phyloP scores from a whole-genome alignment of 2,329 filamentous ascomycete species.

The Colletotrichum kahawae region DNA sequence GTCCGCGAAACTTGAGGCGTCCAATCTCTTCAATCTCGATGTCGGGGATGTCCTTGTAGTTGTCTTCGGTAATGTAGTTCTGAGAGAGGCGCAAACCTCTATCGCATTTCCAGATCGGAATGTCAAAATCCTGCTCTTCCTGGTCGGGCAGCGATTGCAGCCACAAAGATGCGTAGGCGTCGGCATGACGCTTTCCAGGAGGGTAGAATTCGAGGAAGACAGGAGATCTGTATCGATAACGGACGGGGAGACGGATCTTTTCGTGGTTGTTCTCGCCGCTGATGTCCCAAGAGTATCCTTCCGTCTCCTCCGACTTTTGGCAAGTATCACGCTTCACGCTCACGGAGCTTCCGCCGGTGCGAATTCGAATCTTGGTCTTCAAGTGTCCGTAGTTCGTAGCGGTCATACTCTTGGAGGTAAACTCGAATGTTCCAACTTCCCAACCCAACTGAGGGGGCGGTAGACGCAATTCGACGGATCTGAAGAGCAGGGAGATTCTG shows the following conservation, averaged over 20 bases:
- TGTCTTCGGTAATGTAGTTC: constrained; percentile 88
- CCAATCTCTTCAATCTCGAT: constrained; percentile 82
- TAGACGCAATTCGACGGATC: constrained; percentile 83
- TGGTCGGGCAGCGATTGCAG: constrained; percentile 84
- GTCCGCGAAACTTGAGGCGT: constrained; percentile 77
- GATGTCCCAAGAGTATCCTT: constrained; percentile 56
- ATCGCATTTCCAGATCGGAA: constrained; percentile 90
- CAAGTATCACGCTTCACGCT: constrained; percentile 70
- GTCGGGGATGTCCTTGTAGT: constrained; percentile 72
- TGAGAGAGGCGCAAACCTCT: constrained; percentile 80
- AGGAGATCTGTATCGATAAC: constrained; percentile 87
- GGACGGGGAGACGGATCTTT: constrained; percentile 80
- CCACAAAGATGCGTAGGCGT: constrained; percentile 84
- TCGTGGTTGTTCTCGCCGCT: constrained; percentile 42
- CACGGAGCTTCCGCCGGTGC: constrained; percentile 84
- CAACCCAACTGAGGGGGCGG: constrained; percentile 88
- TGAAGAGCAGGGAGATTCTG: constrained; percentile 87
- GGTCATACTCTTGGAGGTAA: constrained; percentile 73
- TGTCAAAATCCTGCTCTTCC: constrained; percentile 75
- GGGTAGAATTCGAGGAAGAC: constrained; percentile 87
- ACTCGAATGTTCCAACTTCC: constrained; percentile 95
- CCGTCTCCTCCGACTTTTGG: constrained; percentile 60
- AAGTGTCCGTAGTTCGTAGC: constrained; percentile 66
- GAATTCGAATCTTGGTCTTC: constrained; percentile 78
- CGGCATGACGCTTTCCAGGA: constrained; percentile 69